Evolutionary conservation across 306 rosid species (phyloP).

Genomic region (Pueraria montana): DNA sequence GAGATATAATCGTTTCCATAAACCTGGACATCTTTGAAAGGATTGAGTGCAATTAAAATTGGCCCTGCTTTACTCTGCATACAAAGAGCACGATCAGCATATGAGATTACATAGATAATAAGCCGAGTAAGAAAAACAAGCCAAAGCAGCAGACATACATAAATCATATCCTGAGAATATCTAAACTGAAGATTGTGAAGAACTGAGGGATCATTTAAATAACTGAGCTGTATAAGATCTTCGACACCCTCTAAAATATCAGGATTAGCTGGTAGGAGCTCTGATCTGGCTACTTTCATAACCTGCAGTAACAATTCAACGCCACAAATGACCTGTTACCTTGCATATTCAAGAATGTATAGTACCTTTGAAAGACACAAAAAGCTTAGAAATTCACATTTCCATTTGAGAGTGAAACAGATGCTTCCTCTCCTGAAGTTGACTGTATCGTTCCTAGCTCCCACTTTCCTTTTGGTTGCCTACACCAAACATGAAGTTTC

Average conservation of each 20-base stretch:
- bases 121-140: constrained; percentile 29
- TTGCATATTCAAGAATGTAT: constrained; percentile 32
- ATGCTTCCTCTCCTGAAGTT: constrained; percentile 73
- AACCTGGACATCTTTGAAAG: constrained; percentile 75
- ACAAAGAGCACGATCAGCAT: constrained; percentile 49
- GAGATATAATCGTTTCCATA: constrained; percentile 73
- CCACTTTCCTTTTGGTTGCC: constrained; percentile 77
- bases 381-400: constrained; percentile 63
- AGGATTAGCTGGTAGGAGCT: constrained; percentile 92
- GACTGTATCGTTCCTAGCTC: constrained; percentile 85
- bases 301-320: constrained; percentile 62
- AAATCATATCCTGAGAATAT: constrained; percentile 83
- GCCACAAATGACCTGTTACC: constrained; percentile 47
- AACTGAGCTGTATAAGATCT: constrained; percentile 93
- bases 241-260: constrained; percentile 89
- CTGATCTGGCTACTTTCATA: constrained; percentile 64
- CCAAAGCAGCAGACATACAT: constrained; percentile 67
- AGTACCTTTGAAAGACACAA: constrained; percentile 27
- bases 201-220: constrained; percentile 92
- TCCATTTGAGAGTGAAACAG: constrained; percentile 75
- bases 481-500: constrained; percentile 97
- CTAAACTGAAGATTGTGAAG: constrained; percentile 78
- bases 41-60: constrained; percentile 85
- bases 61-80: constrained; percentile 96
- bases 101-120: constrained; percentile 46